Percentiles rank a stretch among this genome's conserved stretches.
Conservation (phyloP, 345 rosid genomes). For the Boechera stricta region DNA sequence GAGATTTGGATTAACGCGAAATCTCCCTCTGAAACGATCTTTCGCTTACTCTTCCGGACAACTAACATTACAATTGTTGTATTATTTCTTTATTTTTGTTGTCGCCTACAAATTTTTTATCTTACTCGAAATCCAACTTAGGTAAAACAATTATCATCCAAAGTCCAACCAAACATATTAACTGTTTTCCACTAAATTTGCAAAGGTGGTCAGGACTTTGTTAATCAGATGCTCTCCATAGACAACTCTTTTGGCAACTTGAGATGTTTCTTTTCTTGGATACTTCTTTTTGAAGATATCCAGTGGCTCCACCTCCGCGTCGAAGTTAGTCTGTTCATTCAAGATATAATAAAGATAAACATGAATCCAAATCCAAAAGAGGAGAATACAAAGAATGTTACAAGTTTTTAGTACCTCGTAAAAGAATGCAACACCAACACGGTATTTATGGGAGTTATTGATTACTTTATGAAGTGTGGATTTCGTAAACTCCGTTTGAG, state of each 20-base stretch:
- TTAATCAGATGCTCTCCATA: conserved; percentile 79
- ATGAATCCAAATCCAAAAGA: neutral
- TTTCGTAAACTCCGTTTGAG: conserved; percentile 69
- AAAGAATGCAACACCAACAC: conserved; percentile 65
- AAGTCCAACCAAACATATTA: neutral
- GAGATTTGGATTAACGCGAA: conserved; percentile 38
- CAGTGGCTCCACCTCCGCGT: conserved; percentile 69
- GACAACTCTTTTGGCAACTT: conserved; percentile 54
- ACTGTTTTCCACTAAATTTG: conserved; percentile 19
- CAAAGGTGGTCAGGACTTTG: conserved; percentile 70
- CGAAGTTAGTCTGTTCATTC: conserved; percentile 60
- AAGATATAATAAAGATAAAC: neutral
- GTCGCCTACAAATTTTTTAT: neutral
- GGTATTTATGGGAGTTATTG: conserved; percentile 56
- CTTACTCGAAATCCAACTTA: conserved; percentile 1
- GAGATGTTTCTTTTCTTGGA: conserved; percentile 42
- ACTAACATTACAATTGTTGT: neutral
- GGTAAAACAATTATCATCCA: neutral
- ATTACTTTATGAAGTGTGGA: conserved; percentile 71
- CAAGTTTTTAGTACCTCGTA: conserved; percentile 58
- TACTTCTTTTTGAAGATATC: conserved; percentile 60
- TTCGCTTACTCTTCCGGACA: conserved; percentile 28
- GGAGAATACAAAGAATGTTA: neutral
- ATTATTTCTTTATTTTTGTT: neutral
- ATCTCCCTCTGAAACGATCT: conserved; percentile 34